phyloP scores from a whole-genome alignment of 768 basidiomycete genomes.

The Phlegmacium glaucopus region DNA sequence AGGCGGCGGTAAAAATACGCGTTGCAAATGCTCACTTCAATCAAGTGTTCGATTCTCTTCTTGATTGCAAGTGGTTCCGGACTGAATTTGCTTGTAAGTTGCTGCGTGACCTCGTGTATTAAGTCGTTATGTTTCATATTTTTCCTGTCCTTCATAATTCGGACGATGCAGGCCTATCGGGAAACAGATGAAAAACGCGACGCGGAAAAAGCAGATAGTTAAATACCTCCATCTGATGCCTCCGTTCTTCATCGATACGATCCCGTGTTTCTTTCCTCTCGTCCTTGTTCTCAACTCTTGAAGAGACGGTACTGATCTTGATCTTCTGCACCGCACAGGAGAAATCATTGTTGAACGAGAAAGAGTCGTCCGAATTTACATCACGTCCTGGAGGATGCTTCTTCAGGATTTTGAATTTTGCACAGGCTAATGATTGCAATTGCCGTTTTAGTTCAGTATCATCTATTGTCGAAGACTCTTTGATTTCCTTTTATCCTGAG shows the following conservation, averaged over 20 bases:
- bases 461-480: conserved; percentile 67
- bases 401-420: conserved; percentile 87
- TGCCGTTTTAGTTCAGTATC: conserved; percentile 84
- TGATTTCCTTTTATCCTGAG: conserved; percentile 68
- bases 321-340: conserved; percentile 80
- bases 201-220: neutral
- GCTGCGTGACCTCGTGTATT: conserved; percentile 86
- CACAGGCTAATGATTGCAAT: conserved; percentile 93
- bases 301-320: conserved; percentile 88
- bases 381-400: conserved; percentile 91
- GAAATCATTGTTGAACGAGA: conserved; percentile 88
- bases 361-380: conserved; percentile 68
- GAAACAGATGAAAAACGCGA: conserved; percentile 2
- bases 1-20: neutral
- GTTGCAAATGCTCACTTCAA: conserved; percentile 62
- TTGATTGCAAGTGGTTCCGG: conserved; percentile 88
- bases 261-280: conserved; percentile 90
- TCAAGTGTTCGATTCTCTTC: conserved; percentile 87
- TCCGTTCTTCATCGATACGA: conserved; percentile 88
- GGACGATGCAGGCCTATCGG: conserved; percentile 90
- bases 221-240: conserved; percentile 83
- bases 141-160: conserved; percentile 97
- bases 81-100: conserved; percentile 79
- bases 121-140: conserved; percentile 85
- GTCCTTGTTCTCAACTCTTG: conserved; percentile 80